Evolutionary conservation across 1,284 basidiomycete species (phyloP).

Genomic region (Malassezia psittaci): DNA sequence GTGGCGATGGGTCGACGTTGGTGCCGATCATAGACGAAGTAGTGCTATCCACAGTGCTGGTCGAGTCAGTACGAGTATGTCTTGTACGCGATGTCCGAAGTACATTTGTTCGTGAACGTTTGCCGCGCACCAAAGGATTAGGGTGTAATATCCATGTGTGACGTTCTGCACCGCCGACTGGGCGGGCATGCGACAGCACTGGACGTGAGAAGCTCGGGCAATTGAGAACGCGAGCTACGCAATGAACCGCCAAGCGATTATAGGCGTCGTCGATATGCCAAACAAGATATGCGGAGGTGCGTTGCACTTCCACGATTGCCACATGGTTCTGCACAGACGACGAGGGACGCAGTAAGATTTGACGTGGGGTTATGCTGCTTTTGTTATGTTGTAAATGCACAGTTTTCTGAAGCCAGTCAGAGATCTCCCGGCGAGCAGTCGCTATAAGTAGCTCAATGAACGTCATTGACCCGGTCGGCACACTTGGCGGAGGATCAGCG

Average conservation of each 20-base stretch:
- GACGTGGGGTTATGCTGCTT: neutral
- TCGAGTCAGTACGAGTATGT: slow-evolving; percentile 10
- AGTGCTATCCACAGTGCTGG: slow-evolving; percentile 10
- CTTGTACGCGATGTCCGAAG: neutral
- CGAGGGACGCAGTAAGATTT: neutral
- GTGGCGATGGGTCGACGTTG: neutral
- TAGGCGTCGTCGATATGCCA: slow-evolving; percentile 33
- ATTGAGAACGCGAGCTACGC: slow-evolving; percentile 26
- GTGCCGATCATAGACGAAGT: neutral
- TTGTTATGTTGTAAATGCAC: slow-evolving; percentile 16
- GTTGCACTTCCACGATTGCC: slow-evolving; percentile 23
- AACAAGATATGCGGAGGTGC: slow-evolving; percentile 29
- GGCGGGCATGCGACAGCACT: neutral
- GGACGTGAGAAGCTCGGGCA: slow-evolving; percentile 30
- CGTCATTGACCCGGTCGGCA: neutral
- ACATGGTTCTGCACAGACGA: neutral
- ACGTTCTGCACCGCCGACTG: slow-evolving; percentile 3
- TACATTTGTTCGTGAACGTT: slow-evolving; percentile 8
- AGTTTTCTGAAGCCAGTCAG: slow-evolving; percentile 20
- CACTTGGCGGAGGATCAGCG: neutral
- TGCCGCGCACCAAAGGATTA: slow-evolving; percentile 24
- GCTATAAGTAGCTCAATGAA: slow-evolving; percentile 26
- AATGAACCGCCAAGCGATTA: slow-evolving; percentile 33
- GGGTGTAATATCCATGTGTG: slow-evolving; percentile 39
- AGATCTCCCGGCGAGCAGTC: slow-evolving; percentile 23